Conservation (phyloP, 225 moss, liverwort and hornwort genomes). For the Rhytidiadelphus loreus region DNA sequence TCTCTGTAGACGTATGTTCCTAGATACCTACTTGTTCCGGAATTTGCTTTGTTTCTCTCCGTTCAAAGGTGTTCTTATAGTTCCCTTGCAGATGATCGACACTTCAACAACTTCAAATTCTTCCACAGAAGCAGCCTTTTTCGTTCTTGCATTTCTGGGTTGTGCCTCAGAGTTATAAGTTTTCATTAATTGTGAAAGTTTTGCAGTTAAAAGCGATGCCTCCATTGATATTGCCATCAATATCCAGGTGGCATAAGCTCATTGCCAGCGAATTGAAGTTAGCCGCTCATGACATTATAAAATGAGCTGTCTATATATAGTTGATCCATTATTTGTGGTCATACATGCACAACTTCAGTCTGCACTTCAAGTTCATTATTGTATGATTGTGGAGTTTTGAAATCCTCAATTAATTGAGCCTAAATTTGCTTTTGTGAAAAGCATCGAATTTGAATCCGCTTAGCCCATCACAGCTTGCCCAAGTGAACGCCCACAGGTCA, state of each 20-base stretch:
- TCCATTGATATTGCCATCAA: conserved; percentile 27
- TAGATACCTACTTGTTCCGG: neutral
- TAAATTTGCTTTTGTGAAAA: conserved; percentile 22
- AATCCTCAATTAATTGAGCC: neutral
- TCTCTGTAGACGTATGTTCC: conserved; percentile 37
- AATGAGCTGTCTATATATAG: neutral
- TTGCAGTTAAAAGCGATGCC: conserved; percentile 29
- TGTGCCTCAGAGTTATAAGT: neutral
- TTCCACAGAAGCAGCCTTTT: neutral
- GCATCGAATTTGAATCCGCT: conserved; percentile 7
- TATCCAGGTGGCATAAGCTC: neutral
- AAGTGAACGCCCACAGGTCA: conserved; percentile 2
- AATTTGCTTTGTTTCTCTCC: neutral
- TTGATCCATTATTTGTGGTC: neutral
- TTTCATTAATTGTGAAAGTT: neutral
- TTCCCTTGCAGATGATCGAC: neutral
- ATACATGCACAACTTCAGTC: neutral
- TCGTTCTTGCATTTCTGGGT: neutral
- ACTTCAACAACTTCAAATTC: neutral
- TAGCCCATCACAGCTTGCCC: conserved; percentile 11
- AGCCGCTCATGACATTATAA: neutral
- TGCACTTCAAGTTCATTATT: neutral
- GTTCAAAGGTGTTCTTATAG: neutral
- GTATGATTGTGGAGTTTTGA: neutral
- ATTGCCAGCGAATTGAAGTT: neutral